phyloP scores from a whole-genome alignment of 306 rosid genomes.

The Arachis stenosperma region DNA sequence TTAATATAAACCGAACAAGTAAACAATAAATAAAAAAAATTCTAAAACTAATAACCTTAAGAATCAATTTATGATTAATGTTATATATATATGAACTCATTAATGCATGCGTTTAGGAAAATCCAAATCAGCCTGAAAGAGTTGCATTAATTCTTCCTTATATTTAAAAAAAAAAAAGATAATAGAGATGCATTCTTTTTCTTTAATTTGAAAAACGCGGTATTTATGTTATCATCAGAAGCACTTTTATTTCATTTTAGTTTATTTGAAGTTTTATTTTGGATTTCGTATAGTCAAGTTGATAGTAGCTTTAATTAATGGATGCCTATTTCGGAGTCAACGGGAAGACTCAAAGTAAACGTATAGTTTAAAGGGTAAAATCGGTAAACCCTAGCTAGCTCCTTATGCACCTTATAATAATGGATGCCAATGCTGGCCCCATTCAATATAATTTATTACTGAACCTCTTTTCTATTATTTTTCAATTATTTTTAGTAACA shows the following conservation, averaged over 20 bases:
- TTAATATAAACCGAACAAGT: no score
- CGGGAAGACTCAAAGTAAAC: constrained; percentile 29
- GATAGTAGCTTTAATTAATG: neutral
- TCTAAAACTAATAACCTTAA: no score
- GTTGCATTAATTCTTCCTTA: neutral
- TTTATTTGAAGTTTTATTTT: no score
- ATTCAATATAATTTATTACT: neutral
- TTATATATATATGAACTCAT: neutral
- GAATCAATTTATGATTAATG: neutral
- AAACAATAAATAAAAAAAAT: no score
- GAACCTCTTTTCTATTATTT: neutral
- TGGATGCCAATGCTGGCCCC: neutral
- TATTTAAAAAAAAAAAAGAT: no score
- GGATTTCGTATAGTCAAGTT: neutral
- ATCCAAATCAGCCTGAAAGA: neutral
- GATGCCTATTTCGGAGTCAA: neutral
- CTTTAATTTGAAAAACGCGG: neutral
- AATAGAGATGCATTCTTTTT: no score
- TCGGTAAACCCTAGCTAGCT: neutral
- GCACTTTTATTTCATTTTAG: neutral
- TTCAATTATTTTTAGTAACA: neutral
- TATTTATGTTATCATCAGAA: neutral
- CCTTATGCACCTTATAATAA: neutral
- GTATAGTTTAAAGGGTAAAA: neutral
- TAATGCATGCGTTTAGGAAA: neutral